These are phyloP conservation scores for Pseudogymnoascus sp. DNA, from an alignment of 2,329 filamentous ascomycete genomes.

Conservation along the genomic window DNA sequence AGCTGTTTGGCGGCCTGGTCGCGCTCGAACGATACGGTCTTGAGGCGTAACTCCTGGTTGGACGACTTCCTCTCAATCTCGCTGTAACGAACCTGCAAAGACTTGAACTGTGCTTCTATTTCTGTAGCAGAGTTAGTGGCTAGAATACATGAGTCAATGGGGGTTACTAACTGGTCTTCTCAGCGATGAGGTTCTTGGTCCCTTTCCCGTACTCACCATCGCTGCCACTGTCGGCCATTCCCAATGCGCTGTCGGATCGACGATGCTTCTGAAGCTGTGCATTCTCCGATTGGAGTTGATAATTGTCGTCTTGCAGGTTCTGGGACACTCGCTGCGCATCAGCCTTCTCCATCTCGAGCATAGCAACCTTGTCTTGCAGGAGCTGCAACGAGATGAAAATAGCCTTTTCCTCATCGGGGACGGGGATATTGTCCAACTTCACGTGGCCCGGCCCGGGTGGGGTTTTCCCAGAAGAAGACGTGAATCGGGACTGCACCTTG, in stretches of 20 bases:
- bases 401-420: conserved; percentile 55
- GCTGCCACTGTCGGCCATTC: conserved; percentile 26
- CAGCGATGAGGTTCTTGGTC: conserved; percentile 38
- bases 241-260: conserved; percentile 39
- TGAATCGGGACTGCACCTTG: conserved; percentile 47
- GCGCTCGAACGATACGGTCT: conserved; percentile 55
- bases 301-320: conserved; percentile 45
- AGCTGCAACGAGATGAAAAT: conserved; percentile 54
- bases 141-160: not conserved
- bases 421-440: conserved; percentile 45
- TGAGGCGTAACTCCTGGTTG: conserved; percentile 55
- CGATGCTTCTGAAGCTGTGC: conserved; percentile 34
- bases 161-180: conserved; percentile 49
- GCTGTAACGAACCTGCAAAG: conserved; percentile 54
- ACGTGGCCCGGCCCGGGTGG: conserved; percentile 33
- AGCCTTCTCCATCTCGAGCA: conserved; percentile 48
- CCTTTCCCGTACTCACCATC: conserved; percentile 35
- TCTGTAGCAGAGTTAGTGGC: conserved; percentile 30
- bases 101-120: conserved; percentile 51
- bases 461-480: conserved; percentile 35
- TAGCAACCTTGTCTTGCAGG: conserved; percentile 48
- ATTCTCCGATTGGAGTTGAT: conserved; percentile 39
- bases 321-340: conserved; percentile 42
- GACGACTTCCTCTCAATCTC: conserved; percentile 55
- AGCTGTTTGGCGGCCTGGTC: conserved; percentile 58